A percentile compares a stretch with the other conserved stretches of the same genome.
Conservation (phyloP, 73 alveolate genomes). For the Paramecium octaurelia region DNA sequence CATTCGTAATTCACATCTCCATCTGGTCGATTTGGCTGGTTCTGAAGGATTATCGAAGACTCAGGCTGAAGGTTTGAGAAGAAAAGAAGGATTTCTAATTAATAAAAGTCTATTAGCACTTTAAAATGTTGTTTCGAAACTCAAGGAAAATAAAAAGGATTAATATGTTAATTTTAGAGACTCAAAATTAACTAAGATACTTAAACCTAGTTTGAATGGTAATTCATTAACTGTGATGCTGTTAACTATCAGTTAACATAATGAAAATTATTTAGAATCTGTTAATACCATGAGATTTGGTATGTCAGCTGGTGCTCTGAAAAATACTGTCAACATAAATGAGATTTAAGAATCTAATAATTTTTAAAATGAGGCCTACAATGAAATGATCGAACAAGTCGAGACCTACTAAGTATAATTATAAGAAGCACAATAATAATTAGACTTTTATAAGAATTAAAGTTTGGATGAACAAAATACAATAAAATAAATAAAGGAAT, state of each 20-base stretch:
- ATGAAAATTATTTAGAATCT: constrained; percentile 12
- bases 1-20: constrained; percentile 63
- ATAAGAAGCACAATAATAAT: not conserved
- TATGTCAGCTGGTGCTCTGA: constrained; percentile 29
- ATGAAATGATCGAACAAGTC: not conserved
- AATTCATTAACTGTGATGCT: constrained; percentile 4
- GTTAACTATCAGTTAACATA: not conserved
- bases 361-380: not conserved
- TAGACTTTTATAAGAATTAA: not conserved
- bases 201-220: constrained; percentile 11
- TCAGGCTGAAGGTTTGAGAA: constrained; percentile 85
- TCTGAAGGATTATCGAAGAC: constrained; percentile 92
- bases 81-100: constrained; percentile 78
- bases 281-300: constrained; percentile 29
- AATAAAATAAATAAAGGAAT: not conserved
- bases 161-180: constrained; percentile 32
- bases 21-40: constrained; percentile 97
- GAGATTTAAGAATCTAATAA: not conserved
- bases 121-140: not conserved
- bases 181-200: not conserved
- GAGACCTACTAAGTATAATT: not conserved
- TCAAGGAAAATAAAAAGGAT: constrained; percentile 33
- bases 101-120: constrained; percentile 43
- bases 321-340: not conserved
- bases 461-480: not conserved